Conservation (phyloP, 2,329 filamentous ascomycete genomes). For the Diaporthe ampelina region DNA sequence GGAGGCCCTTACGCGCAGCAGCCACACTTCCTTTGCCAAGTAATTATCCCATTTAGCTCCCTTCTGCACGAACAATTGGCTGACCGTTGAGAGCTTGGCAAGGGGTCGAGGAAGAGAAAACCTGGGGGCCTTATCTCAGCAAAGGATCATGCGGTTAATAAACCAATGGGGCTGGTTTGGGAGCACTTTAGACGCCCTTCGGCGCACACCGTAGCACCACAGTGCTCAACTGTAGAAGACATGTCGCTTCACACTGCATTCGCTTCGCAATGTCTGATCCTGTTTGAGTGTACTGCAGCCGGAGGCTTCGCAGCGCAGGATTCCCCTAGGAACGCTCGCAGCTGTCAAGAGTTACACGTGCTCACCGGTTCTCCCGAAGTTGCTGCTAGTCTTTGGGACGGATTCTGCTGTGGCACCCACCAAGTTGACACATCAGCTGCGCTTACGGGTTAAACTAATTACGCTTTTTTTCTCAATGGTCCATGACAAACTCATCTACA, state of each 20-base stretch:
- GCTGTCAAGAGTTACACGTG: not conserved
- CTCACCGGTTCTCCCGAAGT: not conserved
- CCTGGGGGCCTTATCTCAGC: not conserved
- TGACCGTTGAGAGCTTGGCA: not conserved
- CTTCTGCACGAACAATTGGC: too few species aligned
- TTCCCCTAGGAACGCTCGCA: too few species aligned
- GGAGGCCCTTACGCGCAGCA: not conserved
- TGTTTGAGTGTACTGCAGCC: not conserved
- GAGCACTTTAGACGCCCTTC: not conserved
- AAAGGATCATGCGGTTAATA: not conserved
- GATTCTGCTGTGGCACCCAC: constrained; percentile 3
- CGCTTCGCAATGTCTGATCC: not conserved
- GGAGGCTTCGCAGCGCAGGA: not conserved
- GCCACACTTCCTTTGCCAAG: not conserved
- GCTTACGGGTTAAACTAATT: not conserved
- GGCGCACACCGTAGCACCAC: not conserved
- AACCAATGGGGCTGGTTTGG: not conserved
- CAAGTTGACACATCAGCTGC: too few species aligned
- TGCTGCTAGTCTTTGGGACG: not conserved
- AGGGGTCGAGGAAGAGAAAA: not conserved
- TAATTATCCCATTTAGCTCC: not conserved
- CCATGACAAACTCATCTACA: not conserved
- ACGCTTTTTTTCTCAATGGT: not conserved
- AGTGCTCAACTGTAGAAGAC: not conserved
- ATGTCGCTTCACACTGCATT: too few species aligned